Evolutionary conservation across 108 stramenopile species (phyloP).

Genomic region (Pseudonitzschia delicatissima): DNA sequence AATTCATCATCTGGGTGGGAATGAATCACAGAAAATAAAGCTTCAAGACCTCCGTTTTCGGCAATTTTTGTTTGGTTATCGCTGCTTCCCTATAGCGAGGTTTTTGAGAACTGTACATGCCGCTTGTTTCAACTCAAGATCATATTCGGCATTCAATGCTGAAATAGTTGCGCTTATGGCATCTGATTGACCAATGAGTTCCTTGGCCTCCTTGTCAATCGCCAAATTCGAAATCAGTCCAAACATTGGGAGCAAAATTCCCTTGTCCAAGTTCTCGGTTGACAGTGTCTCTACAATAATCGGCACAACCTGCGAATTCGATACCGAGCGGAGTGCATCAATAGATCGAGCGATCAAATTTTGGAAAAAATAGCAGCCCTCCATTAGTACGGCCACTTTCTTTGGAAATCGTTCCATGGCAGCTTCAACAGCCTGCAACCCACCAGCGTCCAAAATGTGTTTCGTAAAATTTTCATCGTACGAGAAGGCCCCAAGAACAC

Average conservation of each 20-base stretch:
- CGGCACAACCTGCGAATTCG: not conserved
- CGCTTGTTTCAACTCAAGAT: conserved; percentile 4
- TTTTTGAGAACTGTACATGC: not conserved
- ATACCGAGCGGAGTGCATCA: not conserved
- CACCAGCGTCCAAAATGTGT: not conserved
- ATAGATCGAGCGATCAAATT: not conserved
- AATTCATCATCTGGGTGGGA: not conserved
- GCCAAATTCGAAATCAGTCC: conserved; percentile 1
- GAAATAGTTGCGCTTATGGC: not conserved
- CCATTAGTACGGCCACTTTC: not conserved
- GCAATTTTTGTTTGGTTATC: not conserved
- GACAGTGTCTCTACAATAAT: not conserved
- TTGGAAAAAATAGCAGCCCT: conserved; percentile 1
- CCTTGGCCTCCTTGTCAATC: not conserved
- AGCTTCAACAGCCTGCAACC: not conserved
- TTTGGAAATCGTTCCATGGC: not conserved
- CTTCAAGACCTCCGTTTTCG: not conserved
- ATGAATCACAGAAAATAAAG: not conserved
- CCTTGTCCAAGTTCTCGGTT: not conserved
- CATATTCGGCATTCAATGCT: not conserved
- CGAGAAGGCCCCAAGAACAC: not conserved
- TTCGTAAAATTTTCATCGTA: not conserved
- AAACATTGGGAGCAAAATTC: not conserved
- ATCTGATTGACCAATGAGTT: not conserved
- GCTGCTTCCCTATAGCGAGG: not conserved